Base-by-base conservation (phyloP, 106 monocot genomes). In the Hemerocallis citrina region DNA sequence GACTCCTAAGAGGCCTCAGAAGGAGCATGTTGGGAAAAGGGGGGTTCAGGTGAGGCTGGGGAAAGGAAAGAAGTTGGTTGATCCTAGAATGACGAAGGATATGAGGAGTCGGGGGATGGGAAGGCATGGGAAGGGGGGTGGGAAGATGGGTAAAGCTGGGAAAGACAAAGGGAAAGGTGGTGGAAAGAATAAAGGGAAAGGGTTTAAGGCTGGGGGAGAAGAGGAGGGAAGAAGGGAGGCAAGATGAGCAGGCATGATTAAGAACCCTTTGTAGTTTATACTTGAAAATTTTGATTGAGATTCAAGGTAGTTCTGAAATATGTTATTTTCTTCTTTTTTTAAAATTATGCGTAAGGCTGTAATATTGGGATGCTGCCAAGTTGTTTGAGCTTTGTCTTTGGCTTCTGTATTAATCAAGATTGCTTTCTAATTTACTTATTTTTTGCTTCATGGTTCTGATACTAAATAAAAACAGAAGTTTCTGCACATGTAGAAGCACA, bases 1-100 rank as follows among this genome's bases (percentile, higher is more conserved):
- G 2, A 20, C 29, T 9, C 90, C 90, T 8, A 96, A 78, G 70
- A 90, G 57, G 69, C 84, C 90, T 7, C 48, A 84, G 57, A 96
- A 81, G 60, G 95, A 96, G 67, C 90, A 76, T 37, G 95, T 96
- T 48, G 95, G 90, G 0, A 96, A 96, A 81, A 96, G 90, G 60
- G 95, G 95, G 7, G 90, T 96, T 27, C 56, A 72, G 6, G 71
- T 84, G 55, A 84, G 63, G 69, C 75, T 65, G 0, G 95, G 95
- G 12, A 90, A 87, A 63, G 95, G 95, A 33, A 96, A 96, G 69
- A 79, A 83, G 34, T 35, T 96, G n/a, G 95, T 96, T 16, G 84
- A 90, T 52, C 59, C 71, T 12, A 65, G 89, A n/a, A 89, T 89
- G 89, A 89, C 83, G 75, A 89, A 84, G 72, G 89, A 89, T 57